Evolutionary conservation across 768 basidiomycete species (phyloP), one percentile per base, ranked within the genome.

Genomic region (Paxillus involutus): DNA sequence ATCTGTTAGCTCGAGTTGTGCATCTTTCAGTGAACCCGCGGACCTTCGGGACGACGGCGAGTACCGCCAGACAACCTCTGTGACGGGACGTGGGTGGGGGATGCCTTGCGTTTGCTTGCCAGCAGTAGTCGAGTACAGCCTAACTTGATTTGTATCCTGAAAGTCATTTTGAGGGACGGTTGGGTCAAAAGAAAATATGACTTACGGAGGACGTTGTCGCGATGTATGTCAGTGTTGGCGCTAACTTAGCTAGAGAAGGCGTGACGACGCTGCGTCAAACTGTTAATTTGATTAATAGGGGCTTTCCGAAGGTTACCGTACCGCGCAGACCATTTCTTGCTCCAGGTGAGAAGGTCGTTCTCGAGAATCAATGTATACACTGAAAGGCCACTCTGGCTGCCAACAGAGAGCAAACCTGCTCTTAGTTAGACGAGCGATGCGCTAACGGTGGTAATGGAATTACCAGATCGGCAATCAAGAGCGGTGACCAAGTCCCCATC

Each of bases 261-360:
- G 79, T 70, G 39, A 75, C 65, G 17, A 79, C 75, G 48, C 85
- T 85, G 63, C 44, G 16, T 32, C 32, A 48, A 42, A 47, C 48
- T 54, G 53, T 64, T 50, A 53, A 30, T 52, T 42, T 51, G 58
- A 50, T 40, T 30, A 52, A 47, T 51, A 26, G 42, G 44, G 40
- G 50, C 33, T 52, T 13, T 44, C 24, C 10, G 17, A 40, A 36
- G 41, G 24, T 26, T 43, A 19, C 64, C 79, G 48, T 75, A 91
- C 91, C 74, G 62, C 49, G 76, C 70, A 17, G 76, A 76, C 91
- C 91, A 94, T 72, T 91, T 91, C 66, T 77, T 76, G 13, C 84
- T 85, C 91, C 91, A 94, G 0, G 85, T 89, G 14, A 85, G 88
- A 16, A 93, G 79, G 67, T 91, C 89, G 62, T 91, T 87, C 59